phyloP scores from a whole-genome alignment of 768 basidiomycete species.

The Rhodotorula graminis region DNA sequence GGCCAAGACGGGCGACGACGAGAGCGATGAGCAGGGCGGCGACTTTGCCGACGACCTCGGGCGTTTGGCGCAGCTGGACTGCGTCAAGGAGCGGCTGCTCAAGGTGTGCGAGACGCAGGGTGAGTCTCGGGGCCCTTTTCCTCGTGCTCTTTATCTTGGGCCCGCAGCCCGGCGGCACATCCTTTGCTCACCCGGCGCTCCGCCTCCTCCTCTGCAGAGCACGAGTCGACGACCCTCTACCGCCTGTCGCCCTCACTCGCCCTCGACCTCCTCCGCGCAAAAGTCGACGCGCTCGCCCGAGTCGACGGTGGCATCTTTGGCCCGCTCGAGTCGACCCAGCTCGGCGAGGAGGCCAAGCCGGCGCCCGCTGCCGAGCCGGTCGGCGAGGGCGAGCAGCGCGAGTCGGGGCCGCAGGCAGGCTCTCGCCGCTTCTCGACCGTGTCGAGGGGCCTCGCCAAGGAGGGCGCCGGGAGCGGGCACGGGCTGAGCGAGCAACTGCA shows the following conservation, averaged over 20 bases:
- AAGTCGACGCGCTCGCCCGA: slow-evolving; percentile 6
- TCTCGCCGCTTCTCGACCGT: slow-evolving; percentile 3
- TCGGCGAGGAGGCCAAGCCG: slow-evolving; percentile 7
- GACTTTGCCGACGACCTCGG: slow-evolving; percentile 19
- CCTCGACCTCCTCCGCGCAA: slow-evolving; percentile 6
- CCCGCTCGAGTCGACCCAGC: slow-evolving; percentile 15
- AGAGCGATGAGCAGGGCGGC: background rate
- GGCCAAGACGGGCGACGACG: background rate
- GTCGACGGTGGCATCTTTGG: slow-evolving; percentile 23
- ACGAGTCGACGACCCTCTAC: slow-evolving; percentile 20
- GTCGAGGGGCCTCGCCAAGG: slow-evolving; percentile 16
- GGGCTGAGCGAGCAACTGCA: slow-evolving; percentile 30
- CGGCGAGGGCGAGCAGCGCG: background rate
- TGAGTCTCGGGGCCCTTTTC: background rate
- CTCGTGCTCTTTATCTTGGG: too few species aligned
- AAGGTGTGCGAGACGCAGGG: slow-evolving; percentile 30
- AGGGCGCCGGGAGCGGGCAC: slow-evolving; percentile 21
- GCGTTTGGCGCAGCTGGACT: slow-evolving; percentile 7
- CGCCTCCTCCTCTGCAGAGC: background rate
- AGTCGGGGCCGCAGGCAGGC: background rate
- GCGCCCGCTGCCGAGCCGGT: background rate
- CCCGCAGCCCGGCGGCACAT: too few species aligned
- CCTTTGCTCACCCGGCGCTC: background rate
- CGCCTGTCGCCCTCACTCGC: slow-evolving; percentile 9
- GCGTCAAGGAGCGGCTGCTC: slow-evolving; percentile 9